Evolutionary conservation across 768 basidiomycete species (phyloP), one percentile per base, ranked within the genome.

Genomic region (Boletus rubescentipes): DNA sequence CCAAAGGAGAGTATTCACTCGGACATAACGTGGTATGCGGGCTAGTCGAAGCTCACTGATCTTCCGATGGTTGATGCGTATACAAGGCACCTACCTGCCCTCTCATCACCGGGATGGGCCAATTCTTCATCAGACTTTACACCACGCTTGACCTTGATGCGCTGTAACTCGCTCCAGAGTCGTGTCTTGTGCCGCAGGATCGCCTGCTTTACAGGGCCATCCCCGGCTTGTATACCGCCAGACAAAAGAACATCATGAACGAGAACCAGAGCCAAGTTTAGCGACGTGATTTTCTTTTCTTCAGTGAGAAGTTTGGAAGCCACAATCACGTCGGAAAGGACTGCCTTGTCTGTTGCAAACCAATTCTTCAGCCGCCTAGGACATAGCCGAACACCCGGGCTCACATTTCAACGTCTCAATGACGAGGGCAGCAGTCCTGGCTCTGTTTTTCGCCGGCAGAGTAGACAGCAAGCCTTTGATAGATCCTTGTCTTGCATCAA

Each of bases 351-450:
- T 97, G 65, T 40, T 11, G 30, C 30, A 29, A 32, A 21, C 7
- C 7, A 9, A 14, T 15, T 32, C 20, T 46, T 63, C 44, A 70
- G 46, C 26, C 38, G 35, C 57, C 45, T 7, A 7, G 40, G 12
- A 15, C 11, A 39, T 20, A 32, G 21, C 43, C 23, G 26, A 29
- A n/a, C 29, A 36, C 29, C 41, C 9, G 29, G 40, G 57, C 85
- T 77, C 72, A 96, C 95, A 98, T 81, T 97, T 98, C 43, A 98
- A 75, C 0, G 93, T 96, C 74, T 97, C 92, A 49, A 98, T 94
- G 31, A 98, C 86, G 35, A 97, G 83, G 9, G 91, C 91, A 32
- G 91, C 81, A 6, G 86, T 87, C 48, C 92, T 79, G 65, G 89
- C 90, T 64, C 87, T 80, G 60, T 81, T 79, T 71, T 86, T 86